Conservation (phyloP, 225 moss, liverwort and hornwort genomes). For the Polytrichum formosum region DNA sequence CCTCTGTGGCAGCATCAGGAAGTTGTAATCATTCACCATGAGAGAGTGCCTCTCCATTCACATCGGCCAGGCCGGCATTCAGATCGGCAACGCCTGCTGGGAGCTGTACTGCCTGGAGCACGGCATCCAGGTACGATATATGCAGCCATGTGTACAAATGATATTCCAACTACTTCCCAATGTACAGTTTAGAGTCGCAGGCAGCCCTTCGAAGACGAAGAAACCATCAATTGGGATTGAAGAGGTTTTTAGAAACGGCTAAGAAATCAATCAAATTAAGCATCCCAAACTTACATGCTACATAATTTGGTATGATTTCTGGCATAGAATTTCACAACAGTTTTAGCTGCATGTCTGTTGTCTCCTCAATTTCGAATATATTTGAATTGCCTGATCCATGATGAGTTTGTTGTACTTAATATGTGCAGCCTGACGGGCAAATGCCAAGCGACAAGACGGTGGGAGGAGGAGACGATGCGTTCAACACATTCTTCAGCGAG, state of each 20-base stretch:
- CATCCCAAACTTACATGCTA: neutral
- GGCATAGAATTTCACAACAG: neutral
- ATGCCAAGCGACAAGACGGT: slow-evolving; percentile 19
- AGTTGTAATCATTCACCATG: slow-evolving; percentile 11
- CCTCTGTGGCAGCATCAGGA: no score
- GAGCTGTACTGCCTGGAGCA: slow-evolving; percentile 55
- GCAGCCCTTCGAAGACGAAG: neutral
- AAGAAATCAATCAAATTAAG: neutral
- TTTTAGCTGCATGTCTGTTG: neutral
- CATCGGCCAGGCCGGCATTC: slow-evolving; percentile 56
- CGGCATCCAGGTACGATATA: slow-evolving; percentile 24
- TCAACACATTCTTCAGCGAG: slow-evolving; percentile 33
- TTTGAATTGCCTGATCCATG: no score
- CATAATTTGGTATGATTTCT: neutral
- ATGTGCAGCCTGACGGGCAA: slow-evolving; percentile 28
- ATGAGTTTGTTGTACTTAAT: neutral
- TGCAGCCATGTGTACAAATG: neutral
- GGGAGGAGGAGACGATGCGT: slow-evolving; percentile 32
- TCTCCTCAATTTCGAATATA: no score
- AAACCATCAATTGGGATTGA: neutral
- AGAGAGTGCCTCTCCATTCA: slow-evolving; percentile 60
- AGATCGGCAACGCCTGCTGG: slow-evolving; percentile 56
- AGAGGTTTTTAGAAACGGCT: neutral
- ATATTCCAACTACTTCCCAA: neutral
- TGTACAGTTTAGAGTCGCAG: neutral